Evolutionary conservation across 768 basidiomycete species (phyloP), one percentile per base, ranked within the genome.

Genomic region (Tylopilus vinaceipallidus): DNA sequence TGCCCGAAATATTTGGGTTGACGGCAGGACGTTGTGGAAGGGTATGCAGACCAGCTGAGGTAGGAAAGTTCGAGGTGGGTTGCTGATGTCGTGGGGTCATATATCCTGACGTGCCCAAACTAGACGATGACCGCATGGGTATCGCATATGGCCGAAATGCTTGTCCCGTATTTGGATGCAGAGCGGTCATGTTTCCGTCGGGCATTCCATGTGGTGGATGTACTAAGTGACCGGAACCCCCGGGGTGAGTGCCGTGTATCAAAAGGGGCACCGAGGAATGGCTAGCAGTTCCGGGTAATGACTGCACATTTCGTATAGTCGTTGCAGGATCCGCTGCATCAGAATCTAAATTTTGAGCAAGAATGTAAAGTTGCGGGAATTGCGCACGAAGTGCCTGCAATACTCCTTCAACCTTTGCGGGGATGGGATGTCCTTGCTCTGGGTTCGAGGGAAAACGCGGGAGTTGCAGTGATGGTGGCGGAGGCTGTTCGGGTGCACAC

Each of bases 21-120:
- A 4, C 14, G 11, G 12, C 8, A 13, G 62, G 62, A 22, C 62
- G 63, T 45, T 34, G 60, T 2, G 62, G 62, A 32, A 65, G 61
- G 12, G 23, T 2, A 29, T 54, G 54, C 17, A 4, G 13, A 22
- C 47, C 42, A 33, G 23, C 1, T 0, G 33, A 35, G 8, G 29
- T 19, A 37, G 59, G 42, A 19, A 29, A 14, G 17, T 27, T 46
- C 17, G 22, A 22, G 36, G 33, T 7, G 39, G 24, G 43, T 26
- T 19, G 35, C 29, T 16, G 57, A 13, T 12, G 42, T 20, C 39
- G 53, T 37, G 49, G 17, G 3, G 40, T 8, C n/a, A 22, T 13
- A 27, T 52, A 52, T 20, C 45, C 48, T 45, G 53, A 19, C 34
- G 26, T 45, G 20, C 42, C 24, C 16, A 24, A n/a, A 41, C 43